phyloP scores from a whole-genome alignment of 2,329 filamentous ascomycete species.

The Neospermospora avenae region DNA sequence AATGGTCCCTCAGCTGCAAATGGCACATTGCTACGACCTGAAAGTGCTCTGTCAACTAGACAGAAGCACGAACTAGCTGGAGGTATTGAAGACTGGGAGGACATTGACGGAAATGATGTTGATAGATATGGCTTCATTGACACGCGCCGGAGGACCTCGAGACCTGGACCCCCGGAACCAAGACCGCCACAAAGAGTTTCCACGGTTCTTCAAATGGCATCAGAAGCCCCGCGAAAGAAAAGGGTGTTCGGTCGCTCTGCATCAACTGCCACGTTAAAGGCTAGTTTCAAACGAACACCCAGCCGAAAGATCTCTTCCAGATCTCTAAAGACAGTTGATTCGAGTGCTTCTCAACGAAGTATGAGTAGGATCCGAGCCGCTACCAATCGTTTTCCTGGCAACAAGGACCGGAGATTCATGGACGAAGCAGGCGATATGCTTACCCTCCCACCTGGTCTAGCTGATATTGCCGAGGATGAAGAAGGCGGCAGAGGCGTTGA shows the following conservation, averaged over 20 bases:
- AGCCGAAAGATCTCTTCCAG: conserved; percentile 55
- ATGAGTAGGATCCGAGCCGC: conserved; percentile 56
- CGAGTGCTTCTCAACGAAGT: conserved; percentile 37
- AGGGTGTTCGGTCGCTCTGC: conserved; percentile 30
- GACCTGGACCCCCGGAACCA: conserved; percentile 38
- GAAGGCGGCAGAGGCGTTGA: conserved; percentile 51
- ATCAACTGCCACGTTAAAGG: conserved; percentile 25
- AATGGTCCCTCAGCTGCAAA: conserved; percentile 22
- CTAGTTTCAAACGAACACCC: conserved; percentile 39
- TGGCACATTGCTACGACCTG: conserved; percentile 18
- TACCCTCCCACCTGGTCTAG: conserved; percentile 54
- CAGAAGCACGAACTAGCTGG: conserved; percentile 50
- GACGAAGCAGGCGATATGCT: conserved; percentile 68
- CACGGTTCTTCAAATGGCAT: conserved; percentile 32
- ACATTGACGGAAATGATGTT: conserved; percentile 57
- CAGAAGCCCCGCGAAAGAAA: conserved; percentile 32
- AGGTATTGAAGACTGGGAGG: conserved; percentile 65
- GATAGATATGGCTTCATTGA: conserved; percentile 69
- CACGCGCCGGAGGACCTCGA: conserved; percentile 38
- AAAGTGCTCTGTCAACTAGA: conserved; percentile 27
- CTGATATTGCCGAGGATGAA: conserved; percentile 54
- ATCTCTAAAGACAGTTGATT: conserved; percentile 53
- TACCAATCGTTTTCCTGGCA: conserved; percentile 57
- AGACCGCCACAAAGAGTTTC: conserved; percentile 33
- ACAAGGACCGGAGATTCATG: conserved; percentile 57